Evolutionary conservation across 257 asterid genomes (phyloP), one percentile per base, ranked within the genome.

Genomic region (Oldenlandia corymbosa): DNA sequence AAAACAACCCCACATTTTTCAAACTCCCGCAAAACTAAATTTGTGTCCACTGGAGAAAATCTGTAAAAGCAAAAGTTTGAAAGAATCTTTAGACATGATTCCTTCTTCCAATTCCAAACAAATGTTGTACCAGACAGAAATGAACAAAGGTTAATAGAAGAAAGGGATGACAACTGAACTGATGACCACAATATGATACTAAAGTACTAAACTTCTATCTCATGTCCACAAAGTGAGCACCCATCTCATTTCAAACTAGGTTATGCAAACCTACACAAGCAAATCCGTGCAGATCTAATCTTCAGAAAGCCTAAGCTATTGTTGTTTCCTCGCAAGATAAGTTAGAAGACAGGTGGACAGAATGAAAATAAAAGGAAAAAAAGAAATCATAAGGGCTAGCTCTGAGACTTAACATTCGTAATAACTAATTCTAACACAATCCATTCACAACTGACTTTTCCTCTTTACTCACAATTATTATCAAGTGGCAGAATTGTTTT

Each of bases 1-100:
- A 93, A 75, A 73, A 93, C 88, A 69, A 85, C 73, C 47, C 99
- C 97, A 55, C 88, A 93, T 65, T 88, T 93, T 72, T 93, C 99
- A 52, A 93, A 90, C 79, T 93, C 99, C 71, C 96, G 73, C 81
- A 90, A 60, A 45, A 90, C 92, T 57, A 91, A 75, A 74, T 93
- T 93, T 58, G 96, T 93, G 72, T 93, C 99, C 56, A 81, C 90
- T 18, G 97, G 96, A 34, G 87, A 78, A 78, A 93, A 93, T 62
- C 99, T 93, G 84, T 50, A 71, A 52, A 30, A 58, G 37, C 54
- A 50, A 68, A 64, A 23, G 59, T 34, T 17, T 47, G 49, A 4
- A 23, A 21, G 3, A 36, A 67, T 5, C 55, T 52, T 23, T 16
- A 32, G 21, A 13, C 7, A 28, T 52, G 45, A 59, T 20, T n/a